These are phyloP conservation scores for Flaveria bidentis DNA, from an alignment of 129 eudicot species.

Conservation along the genomic window DNA sequence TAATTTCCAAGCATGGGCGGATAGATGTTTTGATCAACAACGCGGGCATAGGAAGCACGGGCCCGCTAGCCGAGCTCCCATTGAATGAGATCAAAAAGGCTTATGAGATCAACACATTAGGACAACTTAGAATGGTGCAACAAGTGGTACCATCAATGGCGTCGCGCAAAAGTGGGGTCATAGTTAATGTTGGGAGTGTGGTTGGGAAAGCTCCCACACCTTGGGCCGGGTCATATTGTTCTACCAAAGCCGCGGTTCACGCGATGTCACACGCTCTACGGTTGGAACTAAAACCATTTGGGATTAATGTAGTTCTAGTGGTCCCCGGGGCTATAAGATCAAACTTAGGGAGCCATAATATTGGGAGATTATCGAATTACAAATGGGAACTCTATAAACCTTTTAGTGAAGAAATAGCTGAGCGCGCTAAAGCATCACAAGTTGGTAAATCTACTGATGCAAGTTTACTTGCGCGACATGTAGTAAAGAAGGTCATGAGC, in stretches of 20 bases:
- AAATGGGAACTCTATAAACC: constrained; percentile 68
- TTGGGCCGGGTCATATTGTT: constrained; percentile 79
- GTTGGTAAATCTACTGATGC: constrained; percentile 70
- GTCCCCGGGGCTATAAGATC: constrained; percentile 71
- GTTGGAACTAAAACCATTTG: constrained; percentile 63
- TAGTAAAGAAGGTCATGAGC: constrained; percentile 61
- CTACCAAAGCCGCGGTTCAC: constrained; percentile 68
- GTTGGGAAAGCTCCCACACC: constrained; percentile 81
- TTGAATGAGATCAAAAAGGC: constrained; percentile 53
- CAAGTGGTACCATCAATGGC: constrained; percentile 81
- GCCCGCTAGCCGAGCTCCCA: constrained; percentile 79
- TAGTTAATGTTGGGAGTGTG: constrained; percentile 71
- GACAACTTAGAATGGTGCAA: constrained; percentile 74
- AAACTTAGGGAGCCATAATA: constrained; percentile 50
- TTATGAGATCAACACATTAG: constrained; percentile 64
- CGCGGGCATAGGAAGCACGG: constrained; percentile 70
- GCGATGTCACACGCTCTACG: constrained; percentile 58
- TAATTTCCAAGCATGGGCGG: constrained; percentile 54
- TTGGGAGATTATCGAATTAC: constrained; percentile 38
- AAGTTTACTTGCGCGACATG: constrained; percentile 55
- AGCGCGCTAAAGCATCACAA: constrained; percentile 72
- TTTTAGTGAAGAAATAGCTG: constrained; percentile 53
- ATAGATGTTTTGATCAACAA: constrained; percentile 72
- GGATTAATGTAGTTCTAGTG: constrained; percentile 56
- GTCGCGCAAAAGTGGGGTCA: constrained; percentile 40